Percentiles rank a stretch among this genome's conserved stretches.
These are phyloP conservation scores for Plantago elongata DNA, from an alignment of 257 asterid genomes.

Conservation along the genomic window DNA sequence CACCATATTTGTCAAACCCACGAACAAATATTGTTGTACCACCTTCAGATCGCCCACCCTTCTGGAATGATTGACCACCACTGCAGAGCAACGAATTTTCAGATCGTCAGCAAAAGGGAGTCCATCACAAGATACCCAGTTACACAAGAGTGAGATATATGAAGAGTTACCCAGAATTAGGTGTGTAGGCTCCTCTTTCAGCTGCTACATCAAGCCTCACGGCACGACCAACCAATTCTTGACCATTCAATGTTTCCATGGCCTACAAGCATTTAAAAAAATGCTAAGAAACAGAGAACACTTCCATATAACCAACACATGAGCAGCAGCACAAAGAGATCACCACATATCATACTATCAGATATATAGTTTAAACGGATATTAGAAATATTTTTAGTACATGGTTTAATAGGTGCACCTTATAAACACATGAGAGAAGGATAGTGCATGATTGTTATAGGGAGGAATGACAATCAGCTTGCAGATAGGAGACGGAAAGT, in stretches of 20 bases:
- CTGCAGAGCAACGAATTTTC: conserved; percentile 13
- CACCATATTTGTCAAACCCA: conserved; percentile 48
- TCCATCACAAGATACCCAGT: not conserved
- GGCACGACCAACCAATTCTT: conserved; percentile 56
- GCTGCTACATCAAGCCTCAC: conserved; percentile 63
- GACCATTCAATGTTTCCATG: conserved; percentile 51
- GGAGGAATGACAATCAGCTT: no score
- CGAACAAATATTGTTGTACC: conserved; percentile 54
- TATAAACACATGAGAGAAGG: no score
- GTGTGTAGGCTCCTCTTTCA: conserved; percentile 59
- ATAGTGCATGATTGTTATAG: no score
- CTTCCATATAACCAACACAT: not conserved
- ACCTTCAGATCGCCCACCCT: conserved; percentile 20
- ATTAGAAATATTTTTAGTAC: no score
- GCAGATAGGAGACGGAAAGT: no score
- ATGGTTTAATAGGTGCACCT: no score
- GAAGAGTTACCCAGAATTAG: conserved; percentile 42
- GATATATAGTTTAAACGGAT: no score
- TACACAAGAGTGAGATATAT: conserved; percentile 4
- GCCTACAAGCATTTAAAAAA: conserved; percentile 40
- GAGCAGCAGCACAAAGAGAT: not conserved
- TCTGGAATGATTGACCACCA: conserved; percentile 47
- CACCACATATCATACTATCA: not conserved
- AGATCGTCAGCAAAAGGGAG: not conserved
- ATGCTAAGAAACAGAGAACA: not conserved